phyloP scores from a whole-genome alignment of 495 filamentous ascomycete species.

The Tuber brumale region DNA sequence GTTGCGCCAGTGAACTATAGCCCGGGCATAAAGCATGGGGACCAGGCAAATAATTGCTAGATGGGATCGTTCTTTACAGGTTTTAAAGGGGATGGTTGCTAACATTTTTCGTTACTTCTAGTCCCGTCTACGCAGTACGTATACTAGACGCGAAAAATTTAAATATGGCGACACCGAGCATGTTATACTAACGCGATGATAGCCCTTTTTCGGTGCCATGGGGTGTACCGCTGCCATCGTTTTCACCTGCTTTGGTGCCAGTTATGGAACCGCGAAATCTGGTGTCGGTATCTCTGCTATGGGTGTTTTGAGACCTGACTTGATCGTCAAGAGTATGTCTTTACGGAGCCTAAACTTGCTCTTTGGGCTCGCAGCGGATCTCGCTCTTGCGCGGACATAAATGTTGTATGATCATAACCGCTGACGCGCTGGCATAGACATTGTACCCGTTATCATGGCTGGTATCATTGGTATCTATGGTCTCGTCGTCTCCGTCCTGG shows the following conservation, averaged over 20 bases:
- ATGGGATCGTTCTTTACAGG: slow-evolving; percentile 3
- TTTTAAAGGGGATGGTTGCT: neutral
- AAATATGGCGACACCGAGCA: slow-evolving; percentile 35
- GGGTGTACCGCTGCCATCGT: slow-evolving; percentile 97
- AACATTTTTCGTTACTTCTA: slow-evolving; percentile 48
- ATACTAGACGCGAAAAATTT: slow-evolving; percentile 29
- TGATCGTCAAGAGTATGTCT: slow-evolving; percentile 96
- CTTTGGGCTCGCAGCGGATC: neutral
- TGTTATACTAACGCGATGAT: slow-evolving; percentile 44
- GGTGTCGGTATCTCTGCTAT: slow-evolving; percentile 97
- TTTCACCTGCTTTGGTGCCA: slow-evolving; percentile 97
- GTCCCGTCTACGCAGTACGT: slow-evolving; percentile 99
- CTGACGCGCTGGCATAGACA: slow-evolving; percentile 57
- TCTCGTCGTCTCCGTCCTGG: slow-evolving; percentile 94
- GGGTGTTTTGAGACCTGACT: slow-evolving; percentile 93
- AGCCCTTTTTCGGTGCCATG: slow-evolving; percentile 99
- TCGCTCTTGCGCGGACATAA: neutral
- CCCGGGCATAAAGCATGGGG: neutral
- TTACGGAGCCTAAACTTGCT: slow-evolving; percentile 7
- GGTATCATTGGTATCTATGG: slow-evolving; percentile 99
- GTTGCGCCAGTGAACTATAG: slow-evolving; percentile 7
- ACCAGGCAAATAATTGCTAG: neutral
- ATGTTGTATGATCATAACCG: slow-evolving; percentile 4
- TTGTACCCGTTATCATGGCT: slow-evolving; percentile 99
- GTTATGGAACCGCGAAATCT: slow-evolving; percentile 98